These are phyloP conservation scores for Corynascus novoguineensis DNA, from an alignment of 495 filamentous ascomycete genomes.

Conservation along the genomic window DNA sequence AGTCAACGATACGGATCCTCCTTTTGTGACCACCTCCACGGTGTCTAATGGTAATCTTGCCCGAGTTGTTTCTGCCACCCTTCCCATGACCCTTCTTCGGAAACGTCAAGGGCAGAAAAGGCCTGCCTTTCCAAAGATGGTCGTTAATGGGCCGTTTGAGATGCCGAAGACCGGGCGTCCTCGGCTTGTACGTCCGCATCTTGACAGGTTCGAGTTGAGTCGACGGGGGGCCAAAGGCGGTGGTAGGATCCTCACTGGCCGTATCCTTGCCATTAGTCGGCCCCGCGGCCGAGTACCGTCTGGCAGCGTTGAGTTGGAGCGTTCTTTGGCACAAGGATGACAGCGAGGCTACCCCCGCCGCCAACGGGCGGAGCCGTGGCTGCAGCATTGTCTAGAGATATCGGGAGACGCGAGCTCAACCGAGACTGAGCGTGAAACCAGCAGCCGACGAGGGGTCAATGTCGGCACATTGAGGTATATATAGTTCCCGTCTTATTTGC, in stretches of 20 bases:
- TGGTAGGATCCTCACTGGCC: background rate
- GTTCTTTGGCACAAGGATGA: conserved; percentile 22
- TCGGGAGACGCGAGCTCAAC: conserved; percentile 2
- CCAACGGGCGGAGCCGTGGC: conserved; percentile 28
- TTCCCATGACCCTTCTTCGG: conserved; percentile 86
- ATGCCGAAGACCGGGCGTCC: conserved; percentile 91
- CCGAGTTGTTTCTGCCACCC: conserved; percentile 85
- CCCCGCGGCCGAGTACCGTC: conserved; percentile 24
- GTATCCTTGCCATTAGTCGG: conserved; percentile 9
- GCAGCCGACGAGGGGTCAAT: conserved; percentile 10
- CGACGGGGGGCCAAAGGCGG: conserved; percentile 15
- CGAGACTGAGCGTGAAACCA: conserved; percentile 1
- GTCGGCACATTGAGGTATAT: conserved; percentile 17
- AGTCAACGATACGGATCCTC: conserved; percentile 87
- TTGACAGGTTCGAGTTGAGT: conserved; percentile 38
- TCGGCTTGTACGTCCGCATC: conserved; percentile 85
- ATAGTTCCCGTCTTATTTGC: background rate
- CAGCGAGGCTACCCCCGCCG: conserved; percentile 20
- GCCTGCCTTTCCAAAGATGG: conserved; percentile 90
- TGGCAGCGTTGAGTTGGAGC: conserved; percentile 15
- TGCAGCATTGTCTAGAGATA: conserved; percentile 27
- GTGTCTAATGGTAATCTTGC: conserved; percentile 81
- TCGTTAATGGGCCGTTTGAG: conserved; percentile 88
- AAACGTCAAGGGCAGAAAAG: conserved; percentile 75
- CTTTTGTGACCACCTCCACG: conserved; percentile 85